phyloP scores from a whole-genome alignment of 192 early-diverging fungal genomes.

The Entomortierella beljakovae region DNA sequence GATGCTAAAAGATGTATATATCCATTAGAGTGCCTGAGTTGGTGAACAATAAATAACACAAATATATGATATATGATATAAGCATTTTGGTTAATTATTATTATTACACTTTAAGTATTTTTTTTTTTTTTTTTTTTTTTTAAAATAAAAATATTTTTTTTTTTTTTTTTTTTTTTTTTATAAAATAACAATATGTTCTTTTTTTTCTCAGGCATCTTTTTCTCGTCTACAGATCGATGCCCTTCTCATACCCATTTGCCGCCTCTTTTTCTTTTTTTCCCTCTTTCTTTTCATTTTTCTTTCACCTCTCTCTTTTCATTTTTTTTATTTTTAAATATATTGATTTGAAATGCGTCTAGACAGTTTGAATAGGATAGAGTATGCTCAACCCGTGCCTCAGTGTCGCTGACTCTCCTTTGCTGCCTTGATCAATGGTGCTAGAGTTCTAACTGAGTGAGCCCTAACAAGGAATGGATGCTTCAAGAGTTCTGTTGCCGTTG shows the following conservation, averaged over 20 bases:
- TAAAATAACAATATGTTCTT: too few species aligned
- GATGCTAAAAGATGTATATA: too few species aligned
- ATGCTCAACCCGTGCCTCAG: background rate
- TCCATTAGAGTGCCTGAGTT: too few species aligned
- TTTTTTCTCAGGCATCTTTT: too few species aligned
- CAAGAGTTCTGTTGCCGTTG: conserved; percentile 82
- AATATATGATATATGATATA: background rate
- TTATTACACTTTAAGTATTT: conserved; percentile 6
- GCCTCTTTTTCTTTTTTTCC: conserved; percentile 3
- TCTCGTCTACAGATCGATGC: background rate
- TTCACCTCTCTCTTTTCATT: background rate
- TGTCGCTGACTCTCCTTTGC: conserved; percentile 67
- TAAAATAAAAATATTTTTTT: background rate
- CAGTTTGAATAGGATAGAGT: background rate
- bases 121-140: conserved; percentile 2
- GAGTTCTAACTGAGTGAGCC: conserved; percentile 71
- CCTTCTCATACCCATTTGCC: background rate
- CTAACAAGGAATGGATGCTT: conserved; percentile 87
- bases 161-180: background rate
- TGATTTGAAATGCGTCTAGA: too few species aligned
- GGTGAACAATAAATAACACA: background rate
- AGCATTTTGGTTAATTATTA: too few species aligned
- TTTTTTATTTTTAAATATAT: too few species aligned
- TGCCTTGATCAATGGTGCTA: conserved; percentile 78
- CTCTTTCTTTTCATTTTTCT: background rate